Conservation (phyloP, 129 eudicot species). For the Scalesia atractyloides region DNA sequence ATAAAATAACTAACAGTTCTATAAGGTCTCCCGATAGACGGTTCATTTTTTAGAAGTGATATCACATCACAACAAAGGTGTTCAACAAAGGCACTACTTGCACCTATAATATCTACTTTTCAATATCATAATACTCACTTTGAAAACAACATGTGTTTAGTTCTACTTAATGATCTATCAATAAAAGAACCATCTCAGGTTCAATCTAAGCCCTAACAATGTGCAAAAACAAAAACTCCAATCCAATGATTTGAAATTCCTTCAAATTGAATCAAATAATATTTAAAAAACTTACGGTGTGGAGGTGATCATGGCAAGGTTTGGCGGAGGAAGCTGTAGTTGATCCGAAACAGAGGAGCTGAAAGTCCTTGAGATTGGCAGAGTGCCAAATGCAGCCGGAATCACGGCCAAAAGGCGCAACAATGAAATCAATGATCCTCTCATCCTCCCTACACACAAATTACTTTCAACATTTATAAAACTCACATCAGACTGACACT, state of each 20-base stretch:
- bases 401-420: conserved; percentile 46
- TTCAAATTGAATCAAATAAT: conserved; percentile 19
- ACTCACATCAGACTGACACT: too few species aligned
- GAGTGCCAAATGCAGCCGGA: conserved; percentile 41
- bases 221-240: neutral
- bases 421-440: conserved; percentile 42
- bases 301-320: conserved; percentile 30
- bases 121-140: too few species aligned
- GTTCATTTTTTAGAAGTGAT: too few species aligned
- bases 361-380: conserved; percentile 32
- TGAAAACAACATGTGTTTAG: too few species aligned
- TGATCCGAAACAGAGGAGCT: conserved; percentile 19
- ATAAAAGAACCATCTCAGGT: neutral
- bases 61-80: too few species aligned
- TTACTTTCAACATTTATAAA: conserved; percentile 17
- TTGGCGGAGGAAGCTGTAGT: conserved; percentile 32
- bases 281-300: conserved; percentile 41
- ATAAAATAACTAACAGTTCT: too few species aligned
- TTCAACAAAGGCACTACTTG: too few species aligned
- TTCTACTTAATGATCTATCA: neutral
- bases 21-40: too few species aligned
- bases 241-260: conserved; percentile 19
- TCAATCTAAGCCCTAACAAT: too few species aligned
- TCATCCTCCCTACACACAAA: conserved; percentile 14
- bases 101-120: too few species aligned